Conservation (phyloP, 306 rosid species). For the Vicia faba region DNA sequence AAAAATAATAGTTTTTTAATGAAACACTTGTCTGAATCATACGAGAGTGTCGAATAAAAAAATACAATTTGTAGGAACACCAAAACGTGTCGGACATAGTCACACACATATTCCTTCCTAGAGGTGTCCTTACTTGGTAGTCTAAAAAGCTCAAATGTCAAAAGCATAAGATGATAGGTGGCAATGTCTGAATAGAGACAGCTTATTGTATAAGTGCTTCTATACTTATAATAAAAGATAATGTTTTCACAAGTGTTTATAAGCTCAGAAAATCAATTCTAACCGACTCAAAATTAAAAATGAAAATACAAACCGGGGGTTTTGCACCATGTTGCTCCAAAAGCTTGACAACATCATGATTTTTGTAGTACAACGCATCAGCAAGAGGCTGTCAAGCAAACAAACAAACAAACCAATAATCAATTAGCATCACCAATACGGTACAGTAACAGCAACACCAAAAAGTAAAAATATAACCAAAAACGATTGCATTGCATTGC, state of each 20-base stretch:
- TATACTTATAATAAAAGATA: too few relatives aligned
- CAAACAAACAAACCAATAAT: conserved; percentile 28
- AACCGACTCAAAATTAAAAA: neutral
- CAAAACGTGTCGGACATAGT: too few relatives aligned
- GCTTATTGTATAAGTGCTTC: neutral
- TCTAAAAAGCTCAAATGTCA: neutral
- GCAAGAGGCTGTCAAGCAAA: conserved; percentile 72
- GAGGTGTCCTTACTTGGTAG: too few relatives aligned
- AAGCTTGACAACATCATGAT: conserved; percentile 70
- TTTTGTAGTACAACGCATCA: conserved; percentile 82
- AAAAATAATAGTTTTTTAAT: too few relatives aligned
- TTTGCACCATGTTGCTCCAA: conserved; percentile 87
- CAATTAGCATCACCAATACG: neutral
- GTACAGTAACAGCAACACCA: neutral
- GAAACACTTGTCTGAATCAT: too few relatives aligned
- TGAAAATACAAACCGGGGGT: conserved; percentile 55
- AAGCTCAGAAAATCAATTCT: neutral
- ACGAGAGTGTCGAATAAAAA: too few relatives aligned
- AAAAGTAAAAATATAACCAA: neutral
- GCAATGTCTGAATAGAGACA: neutral
- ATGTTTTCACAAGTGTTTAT: neutral
- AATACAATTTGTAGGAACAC: too few relatives aligned
- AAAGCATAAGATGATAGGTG: neutral
- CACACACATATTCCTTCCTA: too few relatives aligned
- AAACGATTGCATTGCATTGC: neutral